Conservation (phyloP, 2,329 filamentous ascomycete species). For the Ophidiomyces ophidiicola region DNA sequence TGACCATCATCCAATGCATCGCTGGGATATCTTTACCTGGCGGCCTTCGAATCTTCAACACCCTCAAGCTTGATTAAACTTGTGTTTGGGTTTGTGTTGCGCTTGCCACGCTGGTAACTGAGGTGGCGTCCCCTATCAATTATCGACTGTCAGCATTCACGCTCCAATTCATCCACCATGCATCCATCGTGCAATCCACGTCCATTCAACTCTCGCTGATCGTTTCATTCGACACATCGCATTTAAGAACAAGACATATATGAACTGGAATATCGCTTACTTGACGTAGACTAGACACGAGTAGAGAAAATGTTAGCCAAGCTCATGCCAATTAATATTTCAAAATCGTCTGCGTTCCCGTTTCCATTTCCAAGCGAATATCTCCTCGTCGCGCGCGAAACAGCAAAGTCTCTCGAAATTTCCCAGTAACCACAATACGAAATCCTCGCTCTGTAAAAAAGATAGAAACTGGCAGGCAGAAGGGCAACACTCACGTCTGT, state of each 20-base stretch:
- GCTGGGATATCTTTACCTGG: slow-evolving; percentile 49
- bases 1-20: slow-evolving; percentile 24
- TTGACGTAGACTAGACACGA: slow-evolving; percentile 65
- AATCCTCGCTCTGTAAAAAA: not conserved
- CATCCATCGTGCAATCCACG: not conserved
- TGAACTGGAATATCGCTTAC: slow-evolving; percentile 53
- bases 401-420: not conserved
- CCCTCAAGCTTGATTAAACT: slow-evolving; percentile 97
- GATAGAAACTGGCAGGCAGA: not conserved
- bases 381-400: slow-evolving; percentile 1
- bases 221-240: too few relatives aligned
- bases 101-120: slow-evolving; percentile 93
- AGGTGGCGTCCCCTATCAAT: slow-evolving; percentile 80
- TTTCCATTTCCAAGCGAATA: not conserved
- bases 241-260: too few relatives aligned
- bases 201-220: not conserved
- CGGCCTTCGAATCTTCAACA: slow-evolving; percentile 78
- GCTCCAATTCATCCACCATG: not conserved
- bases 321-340: not conserved
- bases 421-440: not conserved
- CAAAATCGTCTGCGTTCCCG: slow-evolving; percentile 10
- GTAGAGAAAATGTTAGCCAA: slow-evolving; percentile 23
- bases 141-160: slow-evolving; percentile 17
- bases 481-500: slow-evolving; percentile 57
- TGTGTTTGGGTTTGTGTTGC: slow-evolving; percentile 78